Evolutionary conservation across 257 asterid species (phyloP), one percentile per base, ranked within the genome.

Genomic region (Lithospermum erythrorhizon): DNA sequence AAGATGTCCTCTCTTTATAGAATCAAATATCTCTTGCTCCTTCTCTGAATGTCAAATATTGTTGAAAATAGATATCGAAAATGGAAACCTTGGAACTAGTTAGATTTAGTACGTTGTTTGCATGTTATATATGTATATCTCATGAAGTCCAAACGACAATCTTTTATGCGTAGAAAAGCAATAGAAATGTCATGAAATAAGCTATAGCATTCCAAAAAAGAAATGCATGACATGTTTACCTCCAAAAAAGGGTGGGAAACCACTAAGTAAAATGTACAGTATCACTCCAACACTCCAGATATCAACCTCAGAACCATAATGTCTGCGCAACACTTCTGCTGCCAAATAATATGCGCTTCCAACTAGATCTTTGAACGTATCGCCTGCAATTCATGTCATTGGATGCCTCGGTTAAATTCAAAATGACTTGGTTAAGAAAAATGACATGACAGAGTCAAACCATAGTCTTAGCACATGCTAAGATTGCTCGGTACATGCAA

Each of bases 161-260:
- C 49, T 2, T 13, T 41, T 41, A 41, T 41, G 17, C 18, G 4
- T 41, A 41, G 45, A 69, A 60, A 56, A 9, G 61, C 1, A 25
- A 14, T 19, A 21, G 16, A 53, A 21, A 29, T 15, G 27, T n/a
- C 10, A 18, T 45, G 16, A 15, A 19, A 21, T 9, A 19, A 2
- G 8, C 14, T 25, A 11, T 27, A 15, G 16, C 54, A 68, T 45
- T 15, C 45, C 45, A 29, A 6, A 51, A 62, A 32, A 49, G 9
- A 35, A 25, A 15, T 27, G 25, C 18, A 18, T 18, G 37, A 20
- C 10, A 57, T 51, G 73, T 62, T n/a, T 73, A 86, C 97, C 97
- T 85, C 97, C 97, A 86, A 86, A 86, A 64, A 89, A 89, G 25
- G 97, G 97, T 18, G 97, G 95, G 63, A 89, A 94, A 0, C 97